Percentiles rank a stretch among this genome's conserved stretches.
phyloP scores from a whole-genome alignment of 2,329 filamentous ascomycete genomes.

The Coniochaeta sp. region DNA sequence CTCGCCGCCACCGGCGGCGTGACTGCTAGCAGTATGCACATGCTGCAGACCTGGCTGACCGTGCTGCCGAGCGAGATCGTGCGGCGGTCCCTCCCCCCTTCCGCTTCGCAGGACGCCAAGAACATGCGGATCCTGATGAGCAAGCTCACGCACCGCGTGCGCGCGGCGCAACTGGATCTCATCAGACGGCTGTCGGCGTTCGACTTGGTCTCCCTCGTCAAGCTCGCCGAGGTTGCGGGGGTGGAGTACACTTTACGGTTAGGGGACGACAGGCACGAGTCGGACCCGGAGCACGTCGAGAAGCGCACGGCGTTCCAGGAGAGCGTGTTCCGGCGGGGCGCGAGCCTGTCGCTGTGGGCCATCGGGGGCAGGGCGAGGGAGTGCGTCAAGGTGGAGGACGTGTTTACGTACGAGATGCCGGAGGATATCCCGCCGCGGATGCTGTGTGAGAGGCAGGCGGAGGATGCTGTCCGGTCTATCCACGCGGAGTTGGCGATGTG shows the following conservation, averaged over 20 bases:
- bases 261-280: not conserved
- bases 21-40: not conserved
- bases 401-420: no score
- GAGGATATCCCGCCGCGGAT: no score
- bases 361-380: not conserved
- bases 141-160: not conserved
- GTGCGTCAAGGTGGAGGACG: no score
- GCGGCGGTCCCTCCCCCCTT: no score
- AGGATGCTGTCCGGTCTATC: not conserved
- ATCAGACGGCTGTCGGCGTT: not conserved
- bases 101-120: no score
- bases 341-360: not conserved
- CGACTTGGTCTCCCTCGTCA: not conserved
- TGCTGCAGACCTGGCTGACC: not conserved
- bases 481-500: not conserved
- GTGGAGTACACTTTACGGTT: not conserved
- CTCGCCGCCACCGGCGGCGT: not conserved
- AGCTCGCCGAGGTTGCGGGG: not conserved
- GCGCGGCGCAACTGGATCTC: not conserved
- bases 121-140: not conserved
- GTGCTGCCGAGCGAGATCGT: no score
- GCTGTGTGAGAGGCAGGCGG: not conserved
- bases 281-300: not conserved
- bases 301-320: not conserved
- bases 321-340: not conserved